Evolutionary conservation across 2,329 filamentous ascomycete genomes (phyloP).

Genomic region (Colletotrichum siamense): DNA sequence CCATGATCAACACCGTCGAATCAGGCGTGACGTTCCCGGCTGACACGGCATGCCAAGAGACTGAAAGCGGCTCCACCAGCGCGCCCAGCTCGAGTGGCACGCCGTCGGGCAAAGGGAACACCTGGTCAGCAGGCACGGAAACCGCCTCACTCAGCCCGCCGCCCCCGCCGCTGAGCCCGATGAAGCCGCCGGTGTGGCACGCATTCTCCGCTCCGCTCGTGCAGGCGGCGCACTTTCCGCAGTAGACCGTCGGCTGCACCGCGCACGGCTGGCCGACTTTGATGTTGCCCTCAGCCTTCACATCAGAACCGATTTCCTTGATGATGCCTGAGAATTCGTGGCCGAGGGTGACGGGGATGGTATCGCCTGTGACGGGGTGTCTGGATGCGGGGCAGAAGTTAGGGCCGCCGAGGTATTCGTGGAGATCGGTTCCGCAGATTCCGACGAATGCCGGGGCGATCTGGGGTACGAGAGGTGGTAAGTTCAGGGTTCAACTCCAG

Average conservation of each 20-base stretch:
- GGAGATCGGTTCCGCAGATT: slow-evolving; percentile 39
- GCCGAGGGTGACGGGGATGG: slow-evolving; percentile 62
- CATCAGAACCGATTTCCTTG: slow-evolving; percentile 47
- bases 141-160: slow-evolving; percentile 61
- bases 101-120: slow-evolving; percentile 53
- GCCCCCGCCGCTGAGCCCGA: slow-evolving; percentile 45
- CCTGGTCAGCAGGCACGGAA: slow-evolving; percentile 50
- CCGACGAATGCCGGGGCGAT: slow-evolving; percentile 35
- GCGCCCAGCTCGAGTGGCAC: slow-evolving; percentile 59
- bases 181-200: slow-evolving; percentile 48
- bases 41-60: slow-evolving; percentile 67
- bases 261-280: slow-evolving; percentile 59
- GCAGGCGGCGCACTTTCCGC: slow-evolving; percentile 60
- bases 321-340: slow-evolving; percentile 69
- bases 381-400: slow-evolving; percentile 39
- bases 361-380: slow-evolving; percentile 61
- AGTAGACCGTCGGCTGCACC: slow-evolving; percentile 63
- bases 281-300: slow-evolving; percentile 30
- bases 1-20: slow-evolving; percentile 59
- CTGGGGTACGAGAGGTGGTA: slow-evolving; percentile 1
- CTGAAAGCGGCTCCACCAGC: slow-evolving; percentile 66
- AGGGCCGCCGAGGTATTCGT: slow-evolving; percentile 35
- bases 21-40: slow-evolving; percentile 35
- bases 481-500: not conserved
- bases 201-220: slow-evolving; percentile 37